These are phyloP conservation scores for Primulina tabacum DNA, from an alignment of 257 asterid genomes.

Conservation along the genomic window DNA sequence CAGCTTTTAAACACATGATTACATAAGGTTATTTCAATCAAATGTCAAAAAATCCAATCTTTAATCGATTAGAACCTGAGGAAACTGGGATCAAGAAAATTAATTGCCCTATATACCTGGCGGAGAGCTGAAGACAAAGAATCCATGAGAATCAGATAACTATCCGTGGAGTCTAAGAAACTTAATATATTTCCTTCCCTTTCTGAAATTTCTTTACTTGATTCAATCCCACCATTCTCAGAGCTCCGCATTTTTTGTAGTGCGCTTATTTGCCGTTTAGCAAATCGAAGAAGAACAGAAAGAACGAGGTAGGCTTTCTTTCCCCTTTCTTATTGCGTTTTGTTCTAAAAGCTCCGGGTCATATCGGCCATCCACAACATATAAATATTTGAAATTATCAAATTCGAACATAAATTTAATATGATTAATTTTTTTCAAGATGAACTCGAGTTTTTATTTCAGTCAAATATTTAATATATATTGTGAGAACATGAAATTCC, in stretches of 20 bases:
- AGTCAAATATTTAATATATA: too few species aligned
- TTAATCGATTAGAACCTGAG: background rate
- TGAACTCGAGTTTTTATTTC: too few species aligned
- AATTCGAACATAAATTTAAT: too few species aligned
- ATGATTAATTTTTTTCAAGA: too few species aligned
- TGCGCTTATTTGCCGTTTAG: too few species aligned
- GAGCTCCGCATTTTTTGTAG: slow-evolving; percentile 34
- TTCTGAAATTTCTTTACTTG: slow-evolving; percentile 27
- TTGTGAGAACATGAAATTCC: too few species aligned
- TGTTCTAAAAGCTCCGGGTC: too few species aligned
- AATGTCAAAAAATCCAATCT: slow-evolving; percentile 3
- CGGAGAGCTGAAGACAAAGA: slow-evolving; percentile 77
- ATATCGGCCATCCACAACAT: too few species aligned
- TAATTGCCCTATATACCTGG: slow-evolving; percentile 42
- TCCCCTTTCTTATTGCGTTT: too few species aligned
- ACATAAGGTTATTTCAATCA: slow-evolving; percentile 7
- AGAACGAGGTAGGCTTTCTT: too few species aligned
- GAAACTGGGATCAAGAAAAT: slow-evolving; percentile 17
- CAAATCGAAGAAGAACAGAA: too few species aligned
- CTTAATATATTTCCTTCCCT: slow-evolving; percentile 48
- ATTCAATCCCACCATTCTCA: slow-evolving; percentile 32
- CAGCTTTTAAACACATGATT: background rate
- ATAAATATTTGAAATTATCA: too few species aligned
- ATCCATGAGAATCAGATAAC: slow-evolving; percentile 57
- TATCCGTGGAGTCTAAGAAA: slow-evolving; percentile 75